Evolutionary conservation across 2,329 filamentous ascomycete species (phyloP), one percentile per base, ranked within the genome.

Genomic region (Cryphonectria radicalis): DNA sequence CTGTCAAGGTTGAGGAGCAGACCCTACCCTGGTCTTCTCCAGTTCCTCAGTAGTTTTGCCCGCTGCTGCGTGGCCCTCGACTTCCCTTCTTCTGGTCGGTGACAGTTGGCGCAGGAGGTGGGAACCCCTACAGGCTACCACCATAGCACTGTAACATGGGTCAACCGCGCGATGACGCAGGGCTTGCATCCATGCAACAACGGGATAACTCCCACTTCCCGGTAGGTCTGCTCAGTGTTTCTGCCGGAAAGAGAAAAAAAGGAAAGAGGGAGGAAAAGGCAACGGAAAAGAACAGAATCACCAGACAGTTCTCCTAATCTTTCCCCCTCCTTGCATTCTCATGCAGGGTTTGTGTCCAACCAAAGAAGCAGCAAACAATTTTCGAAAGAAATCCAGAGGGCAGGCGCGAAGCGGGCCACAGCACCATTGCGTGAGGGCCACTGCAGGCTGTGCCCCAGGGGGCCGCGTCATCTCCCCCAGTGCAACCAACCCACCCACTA

Each of bases 401-500:
- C 19, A 50, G 46, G 22, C 22, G 46, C 6, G 22, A 10, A 46
- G 46, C 8, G 22, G 46, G 43, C 43, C n/a, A n/a, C 22, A 50
- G 46, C 22, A 50, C 46, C n/a, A n/a, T 7, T 50, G 8, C 46
- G 22, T 50, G 25, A 32, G 55, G 25, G 25, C 14, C 13, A 32
- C 25, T n/a, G 46, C 46, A 50, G 46, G 22, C 60, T 63, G 60
- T 63, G 35, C 37, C 55, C 13, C 55, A 28, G 60, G n/a, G 46
- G 60, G 60, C 60, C 60, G 60, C 60, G 60, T 63, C 60, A 63
- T 63, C 60, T 32, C 22, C 46, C 60, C 46, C 60, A 35, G 35
- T 40, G 35, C 35, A 63, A 35, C 55, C 60, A 50, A n/a, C 46
- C 46, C 46, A 50, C 46, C n/a, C 46, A 50, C 46, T 50, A 7